Evolutionary conservation across 2,329 filamentous ascomycete genomes (phyloP), one percentile per base, ranked within the genome.

Genomic region (Xylariaceae sp.): DNA sequence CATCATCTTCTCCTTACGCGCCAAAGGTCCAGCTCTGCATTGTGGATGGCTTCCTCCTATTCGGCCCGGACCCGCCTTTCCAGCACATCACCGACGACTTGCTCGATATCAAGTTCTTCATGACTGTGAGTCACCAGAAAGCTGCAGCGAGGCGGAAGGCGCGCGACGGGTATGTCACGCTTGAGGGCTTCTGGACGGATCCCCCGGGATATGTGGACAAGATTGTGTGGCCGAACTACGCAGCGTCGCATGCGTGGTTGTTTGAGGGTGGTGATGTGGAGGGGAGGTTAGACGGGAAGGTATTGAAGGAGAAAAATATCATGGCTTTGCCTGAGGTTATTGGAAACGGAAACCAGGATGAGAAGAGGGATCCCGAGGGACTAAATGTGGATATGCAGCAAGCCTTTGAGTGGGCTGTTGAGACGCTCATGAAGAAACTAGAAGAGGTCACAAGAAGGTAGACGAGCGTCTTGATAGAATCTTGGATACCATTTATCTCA

Each of bases 211-310:
- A 97, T 72, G 92, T 97, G 44, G 92, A 97, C 72, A 84, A 89
- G 71, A 83, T 99, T 57, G 94, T 99, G 3, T 99, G 94, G 94
- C 93, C 93, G 2, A 93, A 96, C 68, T 97, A 97, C 74, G 89
- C 89, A 2, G 79, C 82, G 56, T 85, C 91, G 68, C 92, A 97
- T 75, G 78, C 78, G 18, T 96, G 90, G 80, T 77, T 99, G 72
- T 94, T 97, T 70, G 74, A 86, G 64, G 75, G 77, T 6, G 87
- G 84, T 0, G 77, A 92, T 70, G 88, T 90, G 0, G 82, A 88
- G 66, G 82, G 65, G n/a, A 45, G 7, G 7, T 70, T 86, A 8
- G 77, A 82, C 47, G 70, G 75, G 15, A 74, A 76, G 0, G 76
- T 80, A 52, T 72, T 83, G 65, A 62, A 65, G 23, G 71, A 70